A percentile compares a stretch with the other conserved stretches of the same genome.
phyloP scores from a whole-genome alignment of 2,329 filamentous ascomycete species.

The Fusarium sp. region DNA sequence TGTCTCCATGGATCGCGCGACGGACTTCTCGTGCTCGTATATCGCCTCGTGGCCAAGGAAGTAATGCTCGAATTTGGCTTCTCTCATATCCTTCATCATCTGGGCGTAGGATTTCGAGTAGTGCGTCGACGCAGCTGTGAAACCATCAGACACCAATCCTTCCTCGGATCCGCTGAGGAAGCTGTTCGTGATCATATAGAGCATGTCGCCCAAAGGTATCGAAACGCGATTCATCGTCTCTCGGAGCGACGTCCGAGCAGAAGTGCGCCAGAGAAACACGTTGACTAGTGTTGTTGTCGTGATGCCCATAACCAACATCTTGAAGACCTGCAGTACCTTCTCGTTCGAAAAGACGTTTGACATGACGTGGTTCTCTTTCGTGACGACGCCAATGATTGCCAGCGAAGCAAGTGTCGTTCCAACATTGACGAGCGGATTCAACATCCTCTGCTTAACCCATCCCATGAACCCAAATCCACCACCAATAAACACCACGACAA shows the following conservation, averaged over 20 bases:
- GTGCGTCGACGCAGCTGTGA: slow-evolving; percentile 67
- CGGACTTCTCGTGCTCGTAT: slow-evolving; percentile 79
- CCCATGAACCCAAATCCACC: slow-evolving; percentile 88
- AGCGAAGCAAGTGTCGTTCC: slow-evolving; percentile 88
- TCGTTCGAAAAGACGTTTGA: slow-evolving; percentile 83
- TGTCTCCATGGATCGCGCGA: slow-evolving; percentile 86
- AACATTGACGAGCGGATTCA: slow-evolving; percentile 83
- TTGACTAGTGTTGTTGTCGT: slow-evolving; percentile 77
- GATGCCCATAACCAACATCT: slow-evolving; percentile 84
- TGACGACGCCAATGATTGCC: slow-evolving; percentile 88
- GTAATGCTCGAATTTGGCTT: slow-evolving; percentile 91
- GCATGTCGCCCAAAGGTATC: slow-evolving; percentile 80
- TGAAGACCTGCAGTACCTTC: slow-evolving; percentile 83
- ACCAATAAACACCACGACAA: slow-evolving; percentile 85
- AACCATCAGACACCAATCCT: slow-evolving; percentile 75
- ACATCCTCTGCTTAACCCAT: slow-evolving; percentile 84
- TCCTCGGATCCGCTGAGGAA: slow-evolving; percentile 86
- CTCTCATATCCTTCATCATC: slow-evolving; percentile 81
- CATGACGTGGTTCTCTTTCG: slow-evolving; percentile 89
- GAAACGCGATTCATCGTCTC: slow-evolving; percentile 78
- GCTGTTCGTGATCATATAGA: slow-evolving; percentile 81
- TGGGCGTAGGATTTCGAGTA: slow-evolving; percentile 75
- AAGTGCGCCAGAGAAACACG: slow-evolving; percentile 80
- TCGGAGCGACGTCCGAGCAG: slow-evolving; percentile 78
- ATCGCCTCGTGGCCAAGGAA: slow-evolving; percentile 81